Evolutionary conservation across 192 early-diverging fungal genomes (phyloP).

Genomic region (Mortierella hygrophila): DNA sequence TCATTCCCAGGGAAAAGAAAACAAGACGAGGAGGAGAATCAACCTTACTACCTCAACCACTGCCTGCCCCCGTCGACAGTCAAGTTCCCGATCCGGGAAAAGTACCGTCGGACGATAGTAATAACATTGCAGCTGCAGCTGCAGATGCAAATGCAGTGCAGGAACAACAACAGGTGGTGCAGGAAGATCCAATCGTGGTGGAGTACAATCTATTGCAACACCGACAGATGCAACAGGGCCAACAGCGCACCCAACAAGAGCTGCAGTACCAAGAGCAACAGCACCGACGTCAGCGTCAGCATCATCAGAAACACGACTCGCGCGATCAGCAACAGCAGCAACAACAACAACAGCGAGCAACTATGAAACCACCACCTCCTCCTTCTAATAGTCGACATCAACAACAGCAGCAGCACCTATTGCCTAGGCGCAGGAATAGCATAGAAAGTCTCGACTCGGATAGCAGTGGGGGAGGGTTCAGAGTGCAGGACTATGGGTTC

Average conservation of each 20-base stretch:
- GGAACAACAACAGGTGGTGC: background rate
- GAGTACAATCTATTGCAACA: conserved; percentile 39
- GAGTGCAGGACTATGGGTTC: conserved; percentile 1
- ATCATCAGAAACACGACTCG: conserved; percentile 8
- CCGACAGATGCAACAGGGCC: conserved; percentile 16
- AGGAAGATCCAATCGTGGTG: conserved; percentile 36
- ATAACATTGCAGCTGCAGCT: background rate
- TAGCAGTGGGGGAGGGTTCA: conserved; percentile 17
- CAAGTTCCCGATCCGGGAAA: conserved; percentile 4
- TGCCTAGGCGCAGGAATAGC: conserved; percentile 33
- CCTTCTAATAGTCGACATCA: background rate
- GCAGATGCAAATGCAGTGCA: background rate
- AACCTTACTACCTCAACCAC: background rate
- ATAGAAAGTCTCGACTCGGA: conserved; percentile 45
- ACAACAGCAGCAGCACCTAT: background rate
- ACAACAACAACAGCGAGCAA: background rate
- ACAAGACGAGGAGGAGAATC: background rate
- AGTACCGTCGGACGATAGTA: background rate
- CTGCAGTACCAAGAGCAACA: conserved; percentile 18
- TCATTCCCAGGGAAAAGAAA: background rate
- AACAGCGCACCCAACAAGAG: conserved; percentile 17
- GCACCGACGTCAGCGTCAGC: conserved; percentile 6
- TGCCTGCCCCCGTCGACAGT: background rate
- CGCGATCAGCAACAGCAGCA: background rate
- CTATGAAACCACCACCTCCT: background rate